phyloP scores from a whole-genome alignment of 192 early-diverging fungal genomes.

The Hyaloraphidium curvatum region DNA sequence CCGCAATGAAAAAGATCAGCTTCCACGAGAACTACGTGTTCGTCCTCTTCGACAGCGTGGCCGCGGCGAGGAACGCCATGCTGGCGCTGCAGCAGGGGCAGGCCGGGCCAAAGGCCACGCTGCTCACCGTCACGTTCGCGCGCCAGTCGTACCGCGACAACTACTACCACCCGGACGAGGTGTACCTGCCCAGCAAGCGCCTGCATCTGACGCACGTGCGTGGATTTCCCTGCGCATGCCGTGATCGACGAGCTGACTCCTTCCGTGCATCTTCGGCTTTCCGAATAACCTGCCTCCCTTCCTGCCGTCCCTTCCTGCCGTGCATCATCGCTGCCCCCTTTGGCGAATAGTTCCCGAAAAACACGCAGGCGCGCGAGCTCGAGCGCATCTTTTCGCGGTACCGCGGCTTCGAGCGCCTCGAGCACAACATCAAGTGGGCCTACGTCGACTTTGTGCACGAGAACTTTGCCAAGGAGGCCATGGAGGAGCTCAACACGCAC shows the following conservation, averaged over 20 bases:
- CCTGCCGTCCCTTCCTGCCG: too few relatives aligned
- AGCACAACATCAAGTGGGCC: not conserved
- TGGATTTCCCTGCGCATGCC: too few relatives aligned
- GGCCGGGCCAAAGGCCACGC: not conserved
- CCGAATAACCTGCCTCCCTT: too few relatives aligned
- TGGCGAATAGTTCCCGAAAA: not conserved
- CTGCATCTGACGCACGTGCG: not conserved
- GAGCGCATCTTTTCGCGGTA: not conserved
- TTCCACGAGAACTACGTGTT: conserved; percentile 1
- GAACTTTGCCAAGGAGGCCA: not conserved
- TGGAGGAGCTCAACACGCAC: not conserved
- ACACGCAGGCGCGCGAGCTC: not conserved
- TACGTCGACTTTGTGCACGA: not conserved
- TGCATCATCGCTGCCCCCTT: too few relatives aligned
- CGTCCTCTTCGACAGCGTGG: not conserved
- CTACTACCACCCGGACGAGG: not conserved
- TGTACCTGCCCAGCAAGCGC: not conserved
- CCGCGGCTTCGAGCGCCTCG: not conserved
- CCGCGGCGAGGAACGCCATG: not conserved
- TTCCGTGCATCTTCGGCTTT: too few relatives aligned
- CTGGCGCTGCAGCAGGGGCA: not conserved
- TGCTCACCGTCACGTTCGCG: not conserved
- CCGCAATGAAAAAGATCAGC: not conserved
- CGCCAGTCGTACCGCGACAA: not conserved
- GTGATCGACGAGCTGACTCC: too few relatives aligned